Evolutionary conservation across 1,284 basidiomycete species (phyloP).

Genomic region (Apiotrichum veenhuisii): DNA sequence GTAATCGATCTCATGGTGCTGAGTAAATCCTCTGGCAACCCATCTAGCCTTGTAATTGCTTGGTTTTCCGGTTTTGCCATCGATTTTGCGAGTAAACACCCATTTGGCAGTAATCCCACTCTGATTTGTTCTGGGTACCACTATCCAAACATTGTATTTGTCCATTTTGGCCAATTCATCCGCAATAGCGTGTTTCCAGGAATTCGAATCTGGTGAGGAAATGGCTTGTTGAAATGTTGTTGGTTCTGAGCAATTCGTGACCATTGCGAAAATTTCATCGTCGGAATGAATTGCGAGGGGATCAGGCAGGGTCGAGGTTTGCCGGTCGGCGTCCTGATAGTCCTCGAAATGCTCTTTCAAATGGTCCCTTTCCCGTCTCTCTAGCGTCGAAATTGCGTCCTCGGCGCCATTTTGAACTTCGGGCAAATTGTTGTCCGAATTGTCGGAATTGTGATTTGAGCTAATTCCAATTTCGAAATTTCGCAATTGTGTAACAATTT

Average conservation of each 20-base stretch:
- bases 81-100: constrained; percentile 18
- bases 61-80: constrained; percentile 17
- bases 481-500: no score
- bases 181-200: constrained; percentile 18
- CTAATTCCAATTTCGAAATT: no score
- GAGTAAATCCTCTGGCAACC: constrained; percentile 16
- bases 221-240: neutral
- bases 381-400: no score
- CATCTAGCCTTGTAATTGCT: constrained; percentile 16
- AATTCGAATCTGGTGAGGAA: neutral
- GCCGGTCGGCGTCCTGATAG: no score
- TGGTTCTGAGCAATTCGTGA: neutral
- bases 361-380: no score
- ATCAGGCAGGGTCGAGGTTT: no score
- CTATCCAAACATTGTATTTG: constrained; percentile 20
- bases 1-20: constrained; percentile 20
- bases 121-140: neutral
- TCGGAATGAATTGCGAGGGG: no score
- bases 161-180: constrained; percentile 25
- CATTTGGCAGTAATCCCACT: constrained; percentile 7
- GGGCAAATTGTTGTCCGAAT: no score
- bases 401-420: no score
- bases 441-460: no score
- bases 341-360: no score
- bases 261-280: no score